Evolutionary conservation across 2,329 filamentous ascomycete species (phyloP), one percentile per base, ranked within the genome.

Genomic region (Thermoascus crustaceus): DNA sequence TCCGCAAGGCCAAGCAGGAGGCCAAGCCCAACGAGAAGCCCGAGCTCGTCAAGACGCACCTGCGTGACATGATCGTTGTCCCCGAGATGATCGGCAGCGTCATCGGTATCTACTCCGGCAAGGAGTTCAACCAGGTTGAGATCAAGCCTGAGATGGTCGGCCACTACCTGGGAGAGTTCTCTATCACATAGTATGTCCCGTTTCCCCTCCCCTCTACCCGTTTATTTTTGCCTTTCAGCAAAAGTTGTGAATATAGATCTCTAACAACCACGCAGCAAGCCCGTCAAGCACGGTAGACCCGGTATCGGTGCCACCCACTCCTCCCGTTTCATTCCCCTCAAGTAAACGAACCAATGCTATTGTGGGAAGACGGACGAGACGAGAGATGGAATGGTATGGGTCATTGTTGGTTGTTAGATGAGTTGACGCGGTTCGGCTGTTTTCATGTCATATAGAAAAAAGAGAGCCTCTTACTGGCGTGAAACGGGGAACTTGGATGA

Each of bases 81-180:
- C 91, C 91, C 61, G 91, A 98, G 80, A 96, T 98, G 91, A 98
- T 98, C 67, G 91, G 91, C 62, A 85, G 78, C 71, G 89, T 98
- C 62, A 84, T 98, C 62, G 91, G 88, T 68, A 91, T 98, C 78
- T 98, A 98, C 85, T 94, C 86, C 55, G 91, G 91, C 67, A 98
- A 98, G 83, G 88, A 96, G 74, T 98, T 98, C 85, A 98, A 98
- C 83, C 89, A 95, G 80, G 88, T 98, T 60, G 91, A 98, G 74
- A 91, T 98, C 76, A 95, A 95, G 82, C 91, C 91, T 60, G 91
- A 98, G 80, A 98, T 98, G 91, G 91, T 98, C 71, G 91, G 91
- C 69, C 89, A 96, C 78, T 95, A 95, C 79, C 78, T 98, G 54
- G 91, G 78, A 64, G 91, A 98, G 75, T 98, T 98, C 80, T 95